Percentiles rank a stretch among this genome's conserved stretches.
phyloP scores from a whole-genome alignment of 495 filamentous ascomycete species.

The Podospora conica region DNA sequence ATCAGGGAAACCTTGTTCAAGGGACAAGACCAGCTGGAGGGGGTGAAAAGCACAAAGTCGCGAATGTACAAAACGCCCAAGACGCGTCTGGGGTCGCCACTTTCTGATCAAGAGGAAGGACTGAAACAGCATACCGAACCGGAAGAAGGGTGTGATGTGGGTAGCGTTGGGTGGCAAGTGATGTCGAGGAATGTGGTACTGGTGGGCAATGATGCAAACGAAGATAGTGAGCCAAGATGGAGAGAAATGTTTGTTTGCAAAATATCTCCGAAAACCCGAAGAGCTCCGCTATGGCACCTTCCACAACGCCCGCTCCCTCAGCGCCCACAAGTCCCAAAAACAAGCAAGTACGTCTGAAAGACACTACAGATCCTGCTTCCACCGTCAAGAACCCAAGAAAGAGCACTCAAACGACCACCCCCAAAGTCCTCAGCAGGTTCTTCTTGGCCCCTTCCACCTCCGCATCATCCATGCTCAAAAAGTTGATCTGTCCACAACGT shows the following conservation, averaged over 20 bases:
- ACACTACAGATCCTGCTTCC: not conserved
- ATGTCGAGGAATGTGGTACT: not conserved
- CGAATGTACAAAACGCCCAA: not conserved
- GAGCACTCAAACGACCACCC: conserved; percentile 18
- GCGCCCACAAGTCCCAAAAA: not conserved
- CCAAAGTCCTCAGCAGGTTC: conserved; percentile 50
- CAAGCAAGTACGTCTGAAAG: not conserved
- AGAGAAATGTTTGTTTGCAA: not conserved
- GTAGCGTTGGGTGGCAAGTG: not conserved
- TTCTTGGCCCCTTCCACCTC: conserved; percentile 54
- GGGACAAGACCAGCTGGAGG: not conserved
- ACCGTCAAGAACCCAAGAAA: not conserved
- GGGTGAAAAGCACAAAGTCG: not conserved
- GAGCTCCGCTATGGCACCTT: not conserved
- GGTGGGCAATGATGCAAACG: not conserved
- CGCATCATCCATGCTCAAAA: conserved; percentile 58
- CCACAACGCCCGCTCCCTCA: not conserved
- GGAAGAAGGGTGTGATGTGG: not conserved
- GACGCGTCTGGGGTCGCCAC: not conserved
- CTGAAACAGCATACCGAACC: not conserved
- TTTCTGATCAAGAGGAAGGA: not conserved
- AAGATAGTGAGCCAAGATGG: not conserved
- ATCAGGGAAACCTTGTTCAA: not conserved
- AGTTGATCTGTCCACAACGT: conserved; percentile 52
- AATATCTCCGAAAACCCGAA: no score